Evolutionary conservation across 2,329 filamentous ascomycete genomes (phyloP), one percentile per base, ranked within the genome.

Genomic region (Teratosphaeria gauchensis): DNA sequence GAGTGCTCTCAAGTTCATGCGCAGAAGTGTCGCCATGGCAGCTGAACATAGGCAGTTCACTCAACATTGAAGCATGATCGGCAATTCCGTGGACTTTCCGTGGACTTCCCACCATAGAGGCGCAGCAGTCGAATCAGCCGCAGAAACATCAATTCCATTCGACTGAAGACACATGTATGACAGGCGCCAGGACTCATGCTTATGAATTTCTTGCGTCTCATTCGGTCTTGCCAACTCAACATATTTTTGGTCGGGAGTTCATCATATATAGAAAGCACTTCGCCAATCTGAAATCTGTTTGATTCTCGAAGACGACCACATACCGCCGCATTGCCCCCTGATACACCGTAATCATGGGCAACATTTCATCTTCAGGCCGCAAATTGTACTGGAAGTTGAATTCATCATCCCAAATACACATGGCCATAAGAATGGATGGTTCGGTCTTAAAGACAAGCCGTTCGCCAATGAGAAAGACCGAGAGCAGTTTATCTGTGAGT

Each of bases 401-500:
- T 11, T 12, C 14, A n/a, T 55, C n/a, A 28, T 58, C 21, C 56
- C 52, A 8, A 21, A 28, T 7, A 48, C 31, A n/a, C 9, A 42
- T 19, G 56, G 24, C 12, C 24, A 51, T 30, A 35, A 52, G 32
- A 46, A 30, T 32, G 35, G 11, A 42, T 59, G 48, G 48, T 53
- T 32, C 19, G 60, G 60, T 42, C 58, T 61, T 33, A 51, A 54
- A 24, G 24, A n/a, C 21, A 59, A 62, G 48, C 54, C 57, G 3
- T 64, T 62, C 54, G 55, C 38, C 21, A 56, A 55, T 24, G 62
- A 57, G 9, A 56, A 53, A 28, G 63, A 65, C 33, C 60, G 63
- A 14, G 59, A 61, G 12, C 62, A 62, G 32, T 65, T 64, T 38
- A 62, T 64, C 33, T 53, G 63, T 64, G 56, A n/a, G 61, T 38